A percentile compares a stretch with the other conserved stretches of the same genome.
Conservation (phyloP, 2,329 filamentous ascomycete genomes). For the Calonectria fujianensis region DNA sequence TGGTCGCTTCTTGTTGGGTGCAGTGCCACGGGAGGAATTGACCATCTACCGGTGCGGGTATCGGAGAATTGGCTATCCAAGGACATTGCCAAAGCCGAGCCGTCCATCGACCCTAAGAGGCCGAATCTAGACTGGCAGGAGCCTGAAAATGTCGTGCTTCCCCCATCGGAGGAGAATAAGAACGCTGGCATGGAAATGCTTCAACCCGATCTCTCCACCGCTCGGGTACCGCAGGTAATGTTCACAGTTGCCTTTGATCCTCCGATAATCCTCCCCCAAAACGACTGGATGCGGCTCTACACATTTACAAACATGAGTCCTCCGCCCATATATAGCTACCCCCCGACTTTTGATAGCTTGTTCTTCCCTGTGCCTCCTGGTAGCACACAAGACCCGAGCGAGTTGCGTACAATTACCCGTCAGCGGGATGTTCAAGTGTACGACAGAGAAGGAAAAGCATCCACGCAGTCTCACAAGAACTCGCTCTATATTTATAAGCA, state of each 20-base stretch:
- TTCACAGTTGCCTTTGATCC: conserved; percentile 86
- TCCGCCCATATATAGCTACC: conserved; percentile 58
- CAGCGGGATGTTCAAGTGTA: conserved; percentile 68
- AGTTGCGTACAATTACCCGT: conserved; percentile 73
- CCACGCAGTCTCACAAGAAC: conserved; percentile 70
- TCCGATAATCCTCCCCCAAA: conserved; percentile 81
- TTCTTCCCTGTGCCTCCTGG: conserved; percentile 73
- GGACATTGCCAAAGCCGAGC: conserved; percentile 75
- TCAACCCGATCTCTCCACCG: conserved; percentile 64
- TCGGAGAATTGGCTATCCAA: conserved; percentile 85
- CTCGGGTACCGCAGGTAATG: conserved; percentile 80
- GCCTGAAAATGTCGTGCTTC: conserved; percentile 78
- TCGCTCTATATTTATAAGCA: conserved; percentile 82
- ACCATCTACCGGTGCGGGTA: conserved; percentile 78
- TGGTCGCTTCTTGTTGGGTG: conserved; percentile 84
- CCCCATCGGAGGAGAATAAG: conserved; percentile 66
- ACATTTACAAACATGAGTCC: conserved; percentile 71
- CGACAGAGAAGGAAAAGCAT: conserved; percentile 54
- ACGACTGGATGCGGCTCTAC: conserved; percentile 78
- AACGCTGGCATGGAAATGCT: conserved; percentile 73
- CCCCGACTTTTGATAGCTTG: conserved; percentile 74
- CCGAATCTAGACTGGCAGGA: conserved; percentile 82
- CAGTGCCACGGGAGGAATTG: conserved; percentile 66
- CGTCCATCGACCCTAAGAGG: conserved; percentile 64
- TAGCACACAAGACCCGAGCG: conserved; percentile 72